phyloP scores from a whole-genome alignment of 1,139 yeast species.

The Yamadazyma atmosphaerica region DNA sequence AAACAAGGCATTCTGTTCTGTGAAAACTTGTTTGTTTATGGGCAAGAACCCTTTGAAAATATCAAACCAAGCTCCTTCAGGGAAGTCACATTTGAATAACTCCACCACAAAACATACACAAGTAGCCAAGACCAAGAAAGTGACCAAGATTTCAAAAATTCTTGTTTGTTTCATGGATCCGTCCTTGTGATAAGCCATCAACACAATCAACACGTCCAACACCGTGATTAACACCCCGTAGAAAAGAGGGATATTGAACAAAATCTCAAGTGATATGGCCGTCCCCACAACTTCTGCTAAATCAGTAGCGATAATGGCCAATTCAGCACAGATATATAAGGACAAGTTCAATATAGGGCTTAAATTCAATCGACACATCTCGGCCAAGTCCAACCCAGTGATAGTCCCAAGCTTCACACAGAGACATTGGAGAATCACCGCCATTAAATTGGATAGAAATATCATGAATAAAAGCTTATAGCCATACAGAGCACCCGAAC shows the following conservation, averaged over 20 bases:
- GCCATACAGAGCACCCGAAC: constrained; percentile 72
- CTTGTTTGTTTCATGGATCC: constrained; percentile 68
- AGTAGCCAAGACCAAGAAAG: constrained; percentile 60
- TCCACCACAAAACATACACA: constrained; percentile 66
- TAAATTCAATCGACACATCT: constrained; percentile 67
- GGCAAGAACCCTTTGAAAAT: constrained; percentile 68
- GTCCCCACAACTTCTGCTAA: constrained; percentile 83
- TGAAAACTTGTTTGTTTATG: constrained; percentile 42
- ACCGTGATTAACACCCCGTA: constrained; percentile 69
- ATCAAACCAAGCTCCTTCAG: constrained; percentile 30
- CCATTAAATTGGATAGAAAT: constrained; percentile 66
- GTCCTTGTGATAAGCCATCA: constrained; percentile 70
- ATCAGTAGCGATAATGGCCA: constrained; percentile 79
- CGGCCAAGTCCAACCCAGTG: constrained; percentile 76
- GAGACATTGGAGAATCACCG: constrained; percentile 67
- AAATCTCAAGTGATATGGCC: constrained; percentile 69
- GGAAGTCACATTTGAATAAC: constrained; percentile 51
- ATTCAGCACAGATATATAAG: constrained; percentile 64
- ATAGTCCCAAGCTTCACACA: constrained; percentile 78
- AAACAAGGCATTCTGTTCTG: constrained; percentile 60
- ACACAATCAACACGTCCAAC: constrained; percentile 67
- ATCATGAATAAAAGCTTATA: constrained; percentile 65
- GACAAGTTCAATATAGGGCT: constrained; percentile 57
- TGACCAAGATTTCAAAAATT: constrained; percentile 65
- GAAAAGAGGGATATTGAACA: constrained; percentile 65